Conservation (phyloP, 768 basidiomycete species). For the Termitomyces sp. region DNA sequence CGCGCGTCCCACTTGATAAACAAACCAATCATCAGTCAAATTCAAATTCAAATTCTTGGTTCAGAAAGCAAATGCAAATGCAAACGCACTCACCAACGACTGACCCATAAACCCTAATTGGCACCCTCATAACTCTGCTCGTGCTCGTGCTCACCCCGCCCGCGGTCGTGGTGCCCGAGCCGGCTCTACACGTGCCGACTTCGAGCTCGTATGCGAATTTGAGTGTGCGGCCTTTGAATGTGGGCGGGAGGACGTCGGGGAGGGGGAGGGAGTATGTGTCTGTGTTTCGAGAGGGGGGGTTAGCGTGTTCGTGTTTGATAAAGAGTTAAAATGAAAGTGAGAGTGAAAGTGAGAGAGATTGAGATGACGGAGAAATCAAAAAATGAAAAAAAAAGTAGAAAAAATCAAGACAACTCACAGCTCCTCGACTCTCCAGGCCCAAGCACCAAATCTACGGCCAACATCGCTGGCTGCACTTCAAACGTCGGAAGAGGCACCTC, state of each 20-base stretch:
- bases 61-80: neutral
- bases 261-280: constrained; percentile 76
- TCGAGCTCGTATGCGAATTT: constrained; percentile 86
- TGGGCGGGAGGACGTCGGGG: constrained; percentile 82
- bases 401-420: constrained; percentile 46
- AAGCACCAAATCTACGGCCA: constrained; percentile 82
- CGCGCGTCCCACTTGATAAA: constrained; percentile 43
- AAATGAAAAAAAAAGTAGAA: neutral
- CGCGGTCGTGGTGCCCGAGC: constrained; percentile 3
- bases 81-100: constrained; percentile 54
- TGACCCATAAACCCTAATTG: constrained; percentile 86
- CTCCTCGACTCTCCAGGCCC: constrained; percentile 79
- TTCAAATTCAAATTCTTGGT: too few relatives aligned
- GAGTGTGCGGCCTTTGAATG: constrained; percentile 79
- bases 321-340: neutral
- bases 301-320: neutral
- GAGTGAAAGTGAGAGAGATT: too few relatives aligned
- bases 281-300: constrained; percentile 31
- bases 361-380: too few relatives aligned
- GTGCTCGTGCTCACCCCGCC: constrained; percentile 28
- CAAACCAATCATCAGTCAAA: too few relatives aligned
- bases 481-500: constrained; percentile 77
- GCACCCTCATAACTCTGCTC: constrained; percentile 84
- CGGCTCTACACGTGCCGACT: constrained; percentile 79
- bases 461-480: constrained; percentile 78